Evolutionary conservation across 2,329 filamentous ascomycete species (phyloP).

Genomic region (Penicillium brasilianum): DNA sequence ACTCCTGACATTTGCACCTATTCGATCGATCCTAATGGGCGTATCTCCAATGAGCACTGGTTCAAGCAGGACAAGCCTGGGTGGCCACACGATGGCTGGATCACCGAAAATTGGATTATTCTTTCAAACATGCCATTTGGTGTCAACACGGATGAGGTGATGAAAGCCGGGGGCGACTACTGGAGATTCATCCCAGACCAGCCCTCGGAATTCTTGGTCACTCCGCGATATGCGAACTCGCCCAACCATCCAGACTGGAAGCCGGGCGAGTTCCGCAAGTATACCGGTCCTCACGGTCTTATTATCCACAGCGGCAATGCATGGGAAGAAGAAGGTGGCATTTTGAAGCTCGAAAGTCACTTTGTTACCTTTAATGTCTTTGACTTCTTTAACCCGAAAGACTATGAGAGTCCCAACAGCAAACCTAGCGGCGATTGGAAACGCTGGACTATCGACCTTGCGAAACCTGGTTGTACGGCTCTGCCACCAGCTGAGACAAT

Average conservation of each 20-base stretch:
- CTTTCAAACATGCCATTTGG: slow-evolving; percentile 29
- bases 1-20: slow-evolving; percentile 41
- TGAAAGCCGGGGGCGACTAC: neutral
- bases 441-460: neutral
- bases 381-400: neutral
- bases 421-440: neutral
- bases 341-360: neutral
- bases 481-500: neutral
- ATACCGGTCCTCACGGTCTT: neutral
- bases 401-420: neutral
- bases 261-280: neutral
- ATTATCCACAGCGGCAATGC: neutral
- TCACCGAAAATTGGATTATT: slow-evolving; percentile 41
- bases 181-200: neutral
- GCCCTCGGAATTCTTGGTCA: neutral
- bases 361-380: neutral
- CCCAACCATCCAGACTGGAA: neutral
- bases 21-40: slow-evolving; percentile 38
- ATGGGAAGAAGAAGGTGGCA: neutral
- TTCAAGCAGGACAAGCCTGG: slow-evolving; percentile 25
- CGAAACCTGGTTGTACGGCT: neutral
- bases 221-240: neutral
- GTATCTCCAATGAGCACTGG: slow-evolving; percentile 48
- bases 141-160: slow-evolving; percentile 30
- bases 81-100: slow-evolving; percentile 44